Evolutionary conservation across 305 asterid species (phyloP).

Genomic region (Striga hermonthica): DNA sequence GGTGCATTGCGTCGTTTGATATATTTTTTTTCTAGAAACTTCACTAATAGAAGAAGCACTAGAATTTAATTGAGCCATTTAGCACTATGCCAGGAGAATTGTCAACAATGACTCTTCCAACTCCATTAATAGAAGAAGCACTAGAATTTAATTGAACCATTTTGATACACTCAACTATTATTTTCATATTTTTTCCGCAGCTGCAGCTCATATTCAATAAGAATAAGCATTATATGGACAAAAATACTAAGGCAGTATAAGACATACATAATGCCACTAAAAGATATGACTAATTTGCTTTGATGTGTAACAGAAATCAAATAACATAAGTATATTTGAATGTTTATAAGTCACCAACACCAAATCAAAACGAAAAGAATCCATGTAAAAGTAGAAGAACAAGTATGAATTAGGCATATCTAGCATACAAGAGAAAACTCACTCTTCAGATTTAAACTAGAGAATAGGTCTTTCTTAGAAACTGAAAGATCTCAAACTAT

Average conservation of each 20-base stretch:
- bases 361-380: background rate
- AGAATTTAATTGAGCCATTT: no score
- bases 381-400: constrained; percentile 1
- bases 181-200: constrained; percentile 8
- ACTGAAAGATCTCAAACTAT: constrained; percentile 9
- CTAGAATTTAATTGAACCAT: no score
- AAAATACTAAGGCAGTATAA: background rate
- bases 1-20: no score
- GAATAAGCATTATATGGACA: background rate
- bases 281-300: constrained; percentile 9
- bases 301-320: no score
- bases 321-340: background rate
- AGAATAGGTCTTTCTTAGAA: constrained; percentile 11
- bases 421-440: constrained; percentile 9
- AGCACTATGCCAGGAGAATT: no score
- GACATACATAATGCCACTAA: background rate
- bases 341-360: background rate
- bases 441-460: constrained; percentile 10
- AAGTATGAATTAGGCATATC: background rate
- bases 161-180: constrained; percentile 9
- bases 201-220: constrained; percentile 5
- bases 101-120: no score
- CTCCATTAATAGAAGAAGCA: no score
- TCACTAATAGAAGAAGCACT: no score
- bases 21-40: no score